Base-by-base conservation (phyloP, 2,329 filamentous ascomycete species). In the Neopestalotiopsis clavispora region DNA sequence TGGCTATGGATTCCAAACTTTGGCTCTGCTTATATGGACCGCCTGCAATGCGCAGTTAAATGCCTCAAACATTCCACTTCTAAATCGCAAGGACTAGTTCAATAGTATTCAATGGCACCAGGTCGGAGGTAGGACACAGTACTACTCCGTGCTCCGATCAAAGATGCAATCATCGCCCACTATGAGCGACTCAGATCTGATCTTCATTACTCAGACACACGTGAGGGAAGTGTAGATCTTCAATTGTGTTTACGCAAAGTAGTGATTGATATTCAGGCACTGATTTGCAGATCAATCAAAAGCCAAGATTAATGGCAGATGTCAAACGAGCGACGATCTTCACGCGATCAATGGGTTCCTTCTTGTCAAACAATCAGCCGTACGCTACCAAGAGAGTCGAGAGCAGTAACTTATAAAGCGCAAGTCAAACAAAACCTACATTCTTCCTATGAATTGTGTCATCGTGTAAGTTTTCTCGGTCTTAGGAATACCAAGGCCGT, bases 21-120 rank as follows among this genome's bases (percentile, higher is more conserved):
- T 52, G n/a, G 20, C 45, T 7, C 7, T 52, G 45, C 45, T 10
- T 52, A 23, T 20, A 52, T 17, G 9, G 45, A 52, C 45, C 20
- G 45, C n/a, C 20, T 20, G 17, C 17, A 17, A 52, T 20, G 45
- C 20, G 20, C 45, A n/a, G n/a, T 23, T 52, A 52, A 23, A 52
- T 52, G 45, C 45, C 45, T 52, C 45, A 52, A 52, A 52, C 45
- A 52, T 52, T 52, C n/a, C 45, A 52, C 45, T 17, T 52, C 45
- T 52, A 52, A 52, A 52, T 52, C n/a, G 45, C 45, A 14, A 52
- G n/a, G 45, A 52, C 9, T 9, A 20, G 17, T 3, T 20, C 45
- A 9, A 52, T 52, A 17, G 45, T 17, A n/a, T 20, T 14, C 17
- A n/a, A 52, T 52, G 45, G 14, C 45, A 17, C 45, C 1, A 52